Conservation (phyloP, 306 rosid genomes). For the Purshia tridentata region DNA sequence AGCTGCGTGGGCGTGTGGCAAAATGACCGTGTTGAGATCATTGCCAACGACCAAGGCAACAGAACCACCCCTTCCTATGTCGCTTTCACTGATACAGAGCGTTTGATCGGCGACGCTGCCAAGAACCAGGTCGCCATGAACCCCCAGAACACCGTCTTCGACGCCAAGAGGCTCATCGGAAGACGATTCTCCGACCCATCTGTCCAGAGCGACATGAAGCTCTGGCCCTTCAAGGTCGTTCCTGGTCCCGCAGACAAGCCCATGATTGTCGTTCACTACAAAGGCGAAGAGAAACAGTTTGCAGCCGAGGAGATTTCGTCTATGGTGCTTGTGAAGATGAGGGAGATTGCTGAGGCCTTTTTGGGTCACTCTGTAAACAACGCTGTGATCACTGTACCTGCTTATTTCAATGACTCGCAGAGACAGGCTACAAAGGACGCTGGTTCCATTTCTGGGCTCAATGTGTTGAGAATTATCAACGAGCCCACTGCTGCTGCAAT, state of each 20-base stretch:
- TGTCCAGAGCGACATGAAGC: slow-evolving; percentile 41
- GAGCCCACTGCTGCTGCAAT: slow-evolving; percentile 58
- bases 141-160: slow-evolving; percentile 50
- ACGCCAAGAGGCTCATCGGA: slow-evolving; percentile 43
- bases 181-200: slow-evolving; percentile 39
- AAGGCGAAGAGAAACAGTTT: slow-evolving; percentile 48
- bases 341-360: slow-evolving; percentile 47
- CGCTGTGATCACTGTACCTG: slow-evolving; percentile 48
- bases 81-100: slow-evolving; percentile 49
- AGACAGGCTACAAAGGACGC: slow-evolving; percentile 53
- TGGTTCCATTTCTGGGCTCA: slow-evolving; percentile 42
- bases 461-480: slow-evolving; percentile 47
- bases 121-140: slow-evolving; percentile 61
- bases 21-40: slow-evolving; percentile 55
- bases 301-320: slow-evolving; percentile 48
- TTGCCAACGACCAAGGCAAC: slow-evolving; percentile 55
- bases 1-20: slow-evolving; percentile 58
- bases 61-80: slow-evolving; percentile 53
- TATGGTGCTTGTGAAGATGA: slow-evolving; percentile 44
- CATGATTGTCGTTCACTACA: slow-evolving; percentile 44
- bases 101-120: slow-evolving; percentile 48
- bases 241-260: slow-evolving; percentile 47
- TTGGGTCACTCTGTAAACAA: slow-evolving; percentile 34
- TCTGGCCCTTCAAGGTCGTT: slow-evolving; percentile 46
- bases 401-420: slow-evolving; percentile 51